A percentile compares a stretch with the other conserved stretches of the same genome.
phyloP scores from a whole-genome alignment of 352 stramenopile genomes.

The Pythium dissimile region DNA sequence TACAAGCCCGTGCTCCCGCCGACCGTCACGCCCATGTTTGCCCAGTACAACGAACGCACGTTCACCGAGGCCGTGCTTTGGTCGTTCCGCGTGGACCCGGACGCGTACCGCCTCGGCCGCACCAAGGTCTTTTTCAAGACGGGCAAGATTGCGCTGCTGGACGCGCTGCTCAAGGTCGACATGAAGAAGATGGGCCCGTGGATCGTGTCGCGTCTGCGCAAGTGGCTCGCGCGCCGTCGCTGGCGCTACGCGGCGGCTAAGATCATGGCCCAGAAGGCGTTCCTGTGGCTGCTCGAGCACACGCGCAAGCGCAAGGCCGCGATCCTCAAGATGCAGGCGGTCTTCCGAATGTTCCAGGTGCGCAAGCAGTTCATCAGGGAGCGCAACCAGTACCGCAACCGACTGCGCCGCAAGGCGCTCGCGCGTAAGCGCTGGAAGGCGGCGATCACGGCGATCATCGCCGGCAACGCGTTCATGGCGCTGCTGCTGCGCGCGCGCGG shows the following conservation, averaged over 20 bases:
- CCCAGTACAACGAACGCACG: constrained; percentile 64
- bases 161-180: constrained; percentile 77
- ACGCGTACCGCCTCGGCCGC: constrained; percentile 81
- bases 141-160: constrained; percentile 70
- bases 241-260: constrained; percentile 86
- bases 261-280: constrained; percentile 77
- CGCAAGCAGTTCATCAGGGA: constrained; percentile 77
- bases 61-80: constrained; percentile 81
- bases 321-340: constrained; percentile 77
- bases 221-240: constrained; percentile 80
- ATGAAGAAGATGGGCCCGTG: constrained; percentile 89
- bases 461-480: constrained; percentile 65
- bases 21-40: constrained; percentile 68
- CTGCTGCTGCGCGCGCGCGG: constrained; percentile 48
- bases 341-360: constrained; percentile 84
- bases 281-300: constrained; percentile 78
- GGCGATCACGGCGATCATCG: constrained; percentile 60
- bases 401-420: constrained; percentile 56
- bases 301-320: constrained; percentile 69
- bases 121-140: constrained; percentile 75
- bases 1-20: constrained; percentile 74
- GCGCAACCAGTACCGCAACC: constrained; percentile 67
- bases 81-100: constrained; percentile 75
- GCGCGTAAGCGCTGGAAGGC: constrained; percentile 72
- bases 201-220: constrained; percentile 79